Base-by-base conservation (phyloP, 2,329 filamentous ascomycete genomes). In the Boeremia lycopersici region DNA sequence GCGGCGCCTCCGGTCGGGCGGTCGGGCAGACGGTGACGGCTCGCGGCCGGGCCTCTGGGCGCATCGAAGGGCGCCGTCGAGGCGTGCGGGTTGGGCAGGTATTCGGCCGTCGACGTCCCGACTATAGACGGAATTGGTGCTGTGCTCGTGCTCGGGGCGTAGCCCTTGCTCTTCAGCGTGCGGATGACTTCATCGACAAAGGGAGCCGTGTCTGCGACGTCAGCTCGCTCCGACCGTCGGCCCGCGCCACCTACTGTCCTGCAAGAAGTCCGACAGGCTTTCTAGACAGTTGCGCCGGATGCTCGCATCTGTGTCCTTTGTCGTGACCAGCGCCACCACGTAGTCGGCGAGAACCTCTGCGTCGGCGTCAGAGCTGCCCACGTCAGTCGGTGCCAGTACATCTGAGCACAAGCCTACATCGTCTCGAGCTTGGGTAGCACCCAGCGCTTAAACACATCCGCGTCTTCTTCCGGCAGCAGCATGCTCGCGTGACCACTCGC, bases 341-440 rank as follows among this genome's bases (percentile, higher is more conserved):
- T 93, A 95, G 65, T 95, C 90, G 41, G 89, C 90, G 3, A 95
- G 85, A 5, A 93, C 89, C 67, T 92, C 90, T 29, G 87, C 84
- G 71, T 95, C 90, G 45, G 89, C 89, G 67, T 93, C 89, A 26
- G 89, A 90, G 48, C 89, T 91, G 44, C 11, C 4, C 19, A 13
- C 26, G 46, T 55, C 31, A 55, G 42, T 48, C 25, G 19, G 26
- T 31, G n/a, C 13, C 13, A 42, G 17, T 17, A 10, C 6, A 19
- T 28, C 25, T 17, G 25, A 34, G 36, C 11, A 25, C 28, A 42
- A 15, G 78, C 86, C 48, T 76, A 90, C 88, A 88, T 89, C 69
- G 89, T 86, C 71, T 90, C 89, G 48, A 93, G 84, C 59, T 89
- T 85, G 76, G 88, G 88, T 59, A 92, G 85, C 59, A 93, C 86